A percentile compares a stretch with the other conserved stretches of the same genome.
Evolutionary conservation across 2,329 filamentous ascomycete genomes (phyloP).

Genomic region (Dothistroma septosporum): DNA sequence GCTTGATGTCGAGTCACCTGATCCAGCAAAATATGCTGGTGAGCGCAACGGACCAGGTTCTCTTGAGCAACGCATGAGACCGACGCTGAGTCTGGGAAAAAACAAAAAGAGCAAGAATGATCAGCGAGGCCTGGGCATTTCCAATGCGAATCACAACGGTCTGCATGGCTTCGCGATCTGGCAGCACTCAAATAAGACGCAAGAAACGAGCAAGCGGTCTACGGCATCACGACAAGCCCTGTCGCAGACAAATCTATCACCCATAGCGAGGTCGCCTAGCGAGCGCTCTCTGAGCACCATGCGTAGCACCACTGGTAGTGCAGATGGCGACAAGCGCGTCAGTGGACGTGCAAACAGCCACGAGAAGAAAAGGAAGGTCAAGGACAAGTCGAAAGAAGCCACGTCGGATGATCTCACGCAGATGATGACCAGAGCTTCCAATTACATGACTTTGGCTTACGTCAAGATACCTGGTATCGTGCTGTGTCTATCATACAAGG

Average conservation of each 20-base stretch:
- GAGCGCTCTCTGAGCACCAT: constrained; percentile 30
- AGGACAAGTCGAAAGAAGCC: constrained; percentile 52
- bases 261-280: constrained; percentile 31
- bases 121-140: constrained; percentile 33
- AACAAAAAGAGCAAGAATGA: constrained; percentile 28
- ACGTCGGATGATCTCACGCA: constrained; percentile 85
- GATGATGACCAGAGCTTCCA: constrained; percentile 93
- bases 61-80: constrained; percentile 75
- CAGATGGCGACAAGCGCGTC: constrained; percentile 21
- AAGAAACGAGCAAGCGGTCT: constrained; percentile 16
- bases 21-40: constrained; percentile 6
- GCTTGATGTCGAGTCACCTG: constrained; percentile 11
- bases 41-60: constrained; percentile 64
- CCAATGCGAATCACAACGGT: constrained; percentile 20
- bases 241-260: constrained; percentile 23
- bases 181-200: constrained; percentile 37
- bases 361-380: constrained; percentile 47
- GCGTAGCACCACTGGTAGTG: constrained; percentile 23
- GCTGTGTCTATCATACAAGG: constrained; percentile 92
- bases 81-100: constrained; percentile 63
- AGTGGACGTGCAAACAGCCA: constrained; percentile 3
- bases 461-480: constrained; percentile 95
- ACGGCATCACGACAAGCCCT: constrained; percentile 25
- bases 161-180: constrained; percentile 43
- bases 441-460: constrained; percentile 95